Base-by-base conservation (phyloP, 139 green algal genomes). In the Chlamydomonas eustigma region DNA sequence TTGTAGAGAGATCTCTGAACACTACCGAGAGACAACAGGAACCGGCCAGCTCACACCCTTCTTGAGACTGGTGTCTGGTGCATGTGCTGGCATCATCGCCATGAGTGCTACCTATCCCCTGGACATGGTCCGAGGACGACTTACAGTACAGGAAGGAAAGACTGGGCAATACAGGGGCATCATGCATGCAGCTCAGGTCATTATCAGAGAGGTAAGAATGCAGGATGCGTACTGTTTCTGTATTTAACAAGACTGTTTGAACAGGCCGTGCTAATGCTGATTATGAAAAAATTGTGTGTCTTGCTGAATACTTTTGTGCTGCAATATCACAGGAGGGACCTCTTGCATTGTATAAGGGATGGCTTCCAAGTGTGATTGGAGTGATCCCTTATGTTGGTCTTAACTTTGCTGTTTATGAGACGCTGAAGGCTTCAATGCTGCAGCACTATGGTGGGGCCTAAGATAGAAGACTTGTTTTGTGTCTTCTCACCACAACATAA, bases 371-470 rank as follows among this genome's bases (percentile, higher is more conserved):
- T 38, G 95, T 99, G 24, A 98, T 99, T 67, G 95, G 95, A 1
- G 95, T 99, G 37, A 82, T 99, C 12, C 95, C 95, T 3, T 99
- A 99, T 78, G 95, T 98, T 2, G 95, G 95, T 2, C 88, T 99
- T 71, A 98, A 99, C 80, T 99, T 99, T 86, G 92, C 88, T 0
- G 95, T 99, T 1, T 98, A 98, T 76, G 95, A 98, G 83, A 95
- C 95, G 3, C 72, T 95, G 5, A 98, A 98, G 79, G 94, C 92
- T 64, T 71, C 81, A 68, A 76, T 94, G 30, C 65, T 94, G 4
- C 85, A 91, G 65, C 71, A 85, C n/a, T 91, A 95, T 69, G 91
- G 89, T 91, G 77, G 71, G 81, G 12, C 12, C 44, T n/a, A n/a
- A n/a, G n/a, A n/a, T n/a, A n/a, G n/a, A n/a, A n/a, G n/a, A n/a